A percentile compares a stretch with the other conserved stretches of the same genome.
Conservation (phyloP, 176 grass and related monocot species). For the Juncus effusus region DNA sequence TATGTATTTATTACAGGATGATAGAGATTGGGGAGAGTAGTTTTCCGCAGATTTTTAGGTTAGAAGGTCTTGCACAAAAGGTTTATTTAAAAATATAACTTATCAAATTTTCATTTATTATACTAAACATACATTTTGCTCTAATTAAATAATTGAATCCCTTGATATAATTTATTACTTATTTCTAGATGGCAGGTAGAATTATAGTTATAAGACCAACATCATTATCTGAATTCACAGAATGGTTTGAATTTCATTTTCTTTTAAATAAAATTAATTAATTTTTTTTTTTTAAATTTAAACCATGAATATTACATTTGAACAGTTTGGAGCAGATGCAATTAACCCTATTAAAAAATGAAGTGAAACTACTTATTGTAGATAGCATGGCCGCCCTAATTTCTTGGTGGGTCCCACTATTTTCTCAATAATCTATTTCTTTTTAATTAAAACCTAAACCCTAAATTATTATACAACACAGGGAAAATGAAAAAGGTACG, state of each 20-base stretch:
- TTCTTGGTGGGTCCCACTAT: constrained; percentile 35
- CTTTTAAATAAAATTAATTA: no score
- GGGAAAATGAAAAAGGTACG: constrained; percentile 57
- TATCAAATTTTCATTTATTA: background rate
- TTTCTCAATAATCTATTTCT: constrained; percentile 13
- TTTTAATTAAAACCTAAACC: background rate
- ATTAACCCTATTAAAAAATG: constrained; percentile 69
- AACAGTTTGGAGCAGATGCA: constrained; percentile 89
- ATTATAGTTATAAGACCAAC: constrained; percentile 69
- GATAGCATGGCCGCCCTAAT: constrained; percentile 90
- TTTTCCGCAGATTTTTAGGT: constrained; percentile 84
- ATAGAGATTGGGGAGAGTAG: constrained; percentile 84
- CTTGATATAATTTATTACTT: constrained; percentile 5
- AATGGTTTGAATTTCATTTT: constrained; percentile 43
- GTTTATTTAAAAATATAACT: constrained; percentile 28
- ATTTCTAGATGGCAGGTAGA: constrained; percentile 84
- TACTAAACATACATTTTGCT: background rate
- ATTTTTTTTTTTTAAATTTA: constrained; percentile 13
- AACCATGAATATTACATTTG: no score
- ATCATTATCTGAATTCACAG: constrained; percentile 77
- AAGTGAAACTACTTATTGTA: constrained; percentile 94
- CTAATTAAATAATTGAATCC: constrained; percentile 1
- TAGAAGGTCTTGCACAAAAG: constrained; percentile 84
- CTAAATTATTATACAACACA: constrained; percentile 18
- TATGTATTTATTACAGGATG: constrained; percentile 51